A percentile compares a stretch with the other conserved stretches of the same genome.
Conservation (phyloP, 176 grass and related monocot genomes). For the Puccinellia tenuiflora region DNA sequence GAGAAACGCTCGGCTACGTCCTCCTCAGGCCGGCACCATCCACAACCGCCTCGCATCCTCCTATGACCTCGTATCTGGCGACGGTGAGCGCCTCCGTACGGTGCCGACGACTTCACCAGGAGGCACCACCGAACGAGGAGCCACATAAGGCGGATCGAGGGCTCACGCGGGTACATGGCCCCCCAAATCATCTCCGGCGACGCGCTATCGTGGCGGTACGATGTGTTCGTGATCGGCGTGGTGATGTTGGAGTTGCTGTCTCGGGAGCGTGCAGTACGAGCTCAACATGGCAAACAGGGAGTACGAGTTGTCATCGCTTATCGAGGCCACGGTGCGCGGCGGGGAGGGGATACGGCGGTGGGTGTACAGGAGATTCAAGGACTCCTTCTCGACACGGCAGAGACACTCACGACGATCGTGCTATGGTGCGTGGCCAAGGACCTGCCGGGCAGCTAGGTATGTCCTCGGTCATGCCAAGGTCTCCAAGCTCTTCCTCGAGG, state of each 20-base stretch:
- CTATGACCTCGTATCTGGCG: constrained; percentile 52
- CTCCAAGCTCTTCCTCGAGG: constrained; percentile 76
- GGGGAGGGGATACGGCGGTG: constrained; percentile 60
- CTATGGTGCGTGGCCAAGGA: constrained; percentile 54
- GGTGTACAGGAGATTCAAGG: constrained; percentile 67
- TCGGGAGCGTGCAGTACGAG: constrained; percentile 47
- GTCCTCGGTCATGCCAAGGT: constrained; percentile 57
- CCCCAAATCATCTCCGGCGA: constrained; percentile 44
- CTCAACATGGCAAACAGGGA: constrained; percentile 23
- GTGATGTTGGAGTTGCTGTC: constrained; percentile 77
- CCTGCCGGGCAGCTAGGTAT: constrained; percentile 51
- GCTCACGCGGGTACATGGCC: constrained; percentile 76
- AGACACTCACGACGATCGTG: constrained; percentile 50
- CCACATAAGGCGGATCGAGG: constrained; percentile 54
- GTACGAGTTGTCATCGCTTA: constrained; percentile 55
- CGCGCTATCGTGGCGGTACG: constrained; percentile 39
- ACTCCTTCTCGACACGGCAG: constrained; percentile 58
- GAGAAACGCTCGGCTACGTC: constrained; percentile 73
- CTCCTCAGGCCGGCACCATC: constrained; percentile 59
- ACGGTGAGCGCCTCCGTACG: constrained; percentile 30
- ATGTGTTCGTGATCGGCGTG: constrained; percentile 68
- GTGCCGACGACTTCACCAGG: not conserved
- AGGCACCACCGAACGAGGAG: constrained; percentile 13
- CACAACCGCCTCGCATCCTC: constrained; percentile 82
- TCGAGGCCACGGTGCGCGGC: constrained; percentile 23